A percentile compares a stretch with the other conserved stretches of the same genome.
Evolutionary conservation across 768 basidiomycete genomes (phyloP).

Genomic region (Daedaleopsis sinensis): DNA sequence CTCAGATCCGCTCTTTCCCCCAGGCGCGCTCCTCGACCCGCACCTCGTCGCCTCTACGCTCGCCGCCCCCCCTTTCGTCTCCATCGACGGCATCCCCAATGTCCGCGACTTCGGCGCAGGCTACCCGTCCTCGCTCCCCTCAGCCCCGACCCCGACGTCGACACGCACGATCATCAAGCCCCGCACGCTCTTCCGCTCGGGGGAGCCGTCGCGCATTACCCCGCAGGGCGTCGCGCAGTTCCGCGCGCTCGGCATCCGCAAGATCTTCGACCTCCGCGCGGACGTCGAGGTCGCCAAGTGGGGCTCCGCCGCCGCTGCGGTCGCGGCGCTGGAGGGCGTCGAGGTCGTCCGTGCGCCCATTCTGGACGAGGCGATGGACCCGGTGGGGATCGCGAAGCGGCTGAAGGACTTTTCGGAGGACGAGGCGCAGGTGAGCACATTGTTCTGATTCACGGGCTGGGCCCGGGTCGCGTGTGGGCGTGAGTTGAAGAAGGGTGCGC

Average conservation of each 20-base stretch:
- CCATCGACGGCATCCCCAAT: slow-evolving; percentile 44
- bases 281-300: slow-evolving; percentile 39
- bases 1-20: neutral
- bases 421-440: slow-evolving; percentile 26
- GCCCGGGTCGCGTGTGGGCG: neutral
- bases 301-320: slow-evolving; percentile 30
- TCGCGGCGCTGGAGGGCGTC: slow-evolving; percentile 38
- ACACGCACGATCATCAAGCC: no score
- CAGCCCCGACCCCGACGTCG: neutral
- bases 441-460: slow-evolving; percentile 14
- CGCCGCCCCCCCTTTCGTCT: slow-evolving; percentile 38
- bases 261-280: slow-evolving; percentile 45
- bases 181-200: slow-evolving; percentile 38
- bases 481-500: neutral
- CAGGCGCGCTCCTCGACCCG: neutral
- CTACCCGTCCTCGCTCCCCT: slow-evolving; percentile 15
- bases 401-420: slow-evolving; percentile 33
- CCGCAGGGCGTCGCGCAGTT: slow-evolving; percentile 37
- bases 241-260: slow-evolving; percentile 37
- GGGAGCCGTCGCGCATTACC: slow-evolving; percentile 42
- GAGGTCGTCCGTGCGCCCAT: slow-evolving; percentile 31
- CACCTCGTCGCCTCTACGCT: neutral
- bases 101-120: slow-evolving; percentile 38
- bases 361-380: slow-evolving; percentile 32
- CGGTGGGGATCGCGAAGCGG: slow-evolving; percentile 30